Evolutionary conservation across 768 basidiomycete genomes (phyloP).

Genomic region (Termitomyces sp.): DNA sequence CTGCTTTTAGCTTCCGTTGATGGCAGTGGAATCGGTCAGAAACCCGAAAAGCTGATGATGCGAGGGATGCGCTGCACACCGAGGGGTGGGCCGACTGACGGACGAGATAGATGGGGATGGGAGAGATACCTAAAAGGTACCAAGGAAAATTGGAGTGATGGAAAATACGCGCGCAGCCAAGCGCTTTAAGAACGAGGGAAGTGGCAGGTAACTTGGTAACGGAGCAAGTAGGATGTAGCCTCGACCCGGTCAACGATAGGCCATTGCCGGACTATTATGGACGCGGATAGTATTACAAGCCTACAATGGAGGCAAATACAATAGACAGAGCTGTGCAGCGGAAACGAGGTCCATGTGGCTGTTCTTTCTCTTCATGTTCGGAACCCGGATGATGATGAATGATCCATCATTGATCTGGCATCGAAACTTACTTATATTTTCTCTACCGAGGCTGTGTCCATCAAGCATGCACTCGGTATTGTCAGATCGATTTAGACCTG

Average conservation of each 20-base stretch:
- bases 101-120: slow-evolving; percentile 1
- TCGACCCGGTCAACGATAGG: not conserved
- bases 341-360: slow-evolving; percentile 7
- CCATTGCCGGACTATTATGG: not conserved
- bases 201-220: not conserved
- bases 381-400: slow-evolving; percentile 9
- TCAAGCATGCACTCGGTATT: slow-evolving; percentile 3
- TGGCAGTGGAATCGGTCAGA: slow-evolving; percentile 17
- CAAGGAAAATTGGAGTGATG: slow-evolving; percentile 1
- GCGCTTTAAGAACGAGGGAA: slow-evolving; percentile 1
- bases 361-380: slow-evolving; percentile 1
- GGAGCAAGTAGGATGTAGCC: not conserved
- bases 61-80: slow-evolving; percentile 9
- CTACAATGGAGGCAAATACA: slow-evolving; percentile 1
- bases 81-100: not conserved
- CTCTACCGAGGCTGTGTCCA: slow-evolving; percentile 8
- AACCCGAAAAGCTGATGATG: slow-evolving; percentile 9
- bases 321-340: slow-evolving; percentile 12
- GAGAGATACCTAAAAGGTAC: slow-evolving; percentile 3
- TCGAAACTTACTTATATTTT: slow-evolving; percentile 6
- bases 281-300: slow-evolving; percentile 3
- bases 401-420: slow-evolving; percentile 7
- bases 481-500: not conserved
- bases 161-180: not conserved
- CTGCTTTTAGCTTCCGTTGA: slow-evolving; percentile 11